Conservation (phyloP, 495 filamentous ascomycete species). For the Talaromyces ruber region DNA sequence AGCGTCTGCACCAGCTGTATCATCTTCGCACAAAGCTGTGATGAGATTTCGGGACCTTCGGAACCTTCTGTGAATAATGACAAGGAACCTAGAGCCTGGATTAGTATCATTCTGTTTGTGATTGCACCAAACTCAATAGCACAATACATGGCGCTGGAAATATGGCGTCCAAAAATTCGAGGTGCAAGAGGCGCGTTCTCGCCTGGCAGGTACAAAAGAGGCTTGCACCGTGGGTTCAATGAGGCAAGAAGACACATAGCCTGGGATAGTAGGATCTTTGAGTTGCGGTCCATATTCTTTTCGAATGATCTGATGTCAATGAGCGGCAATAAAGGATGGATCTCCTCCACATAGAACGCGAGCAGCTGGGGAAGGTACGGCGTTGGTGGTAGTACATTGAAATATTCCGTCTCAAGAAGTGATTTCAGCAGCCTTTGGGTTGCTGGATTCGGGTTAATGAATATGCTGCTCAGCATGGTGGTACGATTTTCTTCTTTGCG, state of each 20-base stretch:
- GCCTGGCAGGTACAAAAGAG: not conserved
- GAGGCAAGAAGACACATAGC: constrained; percentile 1
- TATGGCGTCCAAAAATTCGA: not conserved
- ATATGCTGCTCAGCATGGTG: not conserved
- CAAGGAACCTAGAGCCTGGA: not conserved
- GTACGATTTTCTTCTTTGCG: not conserved
- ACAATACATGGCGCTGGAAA: not conserved
- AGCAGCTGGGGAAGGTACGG: not conserved
- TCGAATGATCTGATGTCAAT: not conserved
- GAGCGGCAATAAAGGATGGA: not conserved
- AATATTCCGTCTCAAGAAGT: not conserved
- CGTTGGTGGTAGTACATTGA: not conserved
- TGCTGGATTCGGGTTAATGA: not conserved
- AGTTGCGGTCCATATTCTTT: not conserved
- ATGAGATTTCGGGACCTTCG: not conserved
- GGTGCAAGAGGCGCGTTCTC: not conserved
- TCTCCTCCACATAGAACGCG: not conserved
- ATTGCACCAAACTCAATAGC: not conserved
- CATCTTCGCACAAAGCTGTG: constrained; percentile 1
- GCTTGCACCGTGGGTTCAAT: not conserved
- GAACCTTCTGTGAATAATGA: not conserved
- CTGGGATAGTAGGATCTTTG: not conserved
- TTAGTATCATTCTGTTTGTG: not conserved
- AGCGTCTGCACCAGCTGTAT: not conserved
- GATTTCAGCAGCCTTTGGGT: not conserved